phyloP scores from a whole-genome alignment of 352 stramenopile species.

The Phytopythium kandeliae region DNA sequence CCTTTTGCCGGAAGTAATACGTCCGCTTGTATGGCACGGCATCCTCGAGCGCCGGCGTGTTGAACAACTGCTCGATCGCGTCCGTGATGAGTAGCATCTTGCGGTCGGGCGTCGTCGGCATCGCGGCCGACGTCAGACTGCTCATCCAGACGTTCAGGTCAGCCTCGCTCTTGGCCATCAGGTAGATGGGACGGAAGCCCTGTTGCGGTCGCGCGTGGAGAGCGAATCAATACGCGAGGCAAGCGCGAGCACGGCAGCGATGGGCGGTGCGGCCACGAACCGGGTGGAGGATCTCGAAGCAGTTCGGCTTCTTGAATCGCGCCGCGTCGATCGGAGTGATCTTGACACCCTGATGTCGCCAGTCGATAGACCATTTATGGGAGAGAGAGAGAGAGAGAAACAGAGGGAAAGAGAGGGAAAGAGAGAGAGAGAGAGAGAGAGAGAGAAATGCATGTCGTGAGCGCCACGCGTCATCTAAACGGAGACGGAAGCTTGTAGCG shows the following conservation, averaged over 20 bases:
- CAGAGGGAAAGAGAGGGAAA: too few relatives aligned
- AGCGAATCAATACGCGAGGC: background rate
- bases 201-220: constrained; percentile 10
- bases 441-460: too few relatives aligned
- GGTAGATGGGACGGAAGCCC: constrained; percentile 74
- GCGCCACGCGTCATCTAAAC: too few relatives aligned
- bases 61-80: constrained; percentile 64
- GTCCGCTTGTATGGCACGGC: constrained; percentile 77
- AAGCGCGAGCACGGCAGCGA: background rate
- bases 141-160: constrained; percentile 84
- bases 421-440: too few relatives aligned
- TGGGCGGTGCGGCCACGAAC: constrained; percentile 22
- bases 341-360: constrained; percentile 35
- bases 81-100: constrained; percentile 60
- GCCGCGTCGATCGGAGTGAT: constrained; percentile 72
- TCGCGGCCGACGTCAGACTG: constrained; percentile 73
- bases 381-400: too few relatives aligned
- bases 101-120: constrained; percentile 62
- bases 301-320: constrained; percentile 83
- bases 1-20: constrained; percentile 82
- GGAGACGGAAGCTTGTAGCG: background rate
- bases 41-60: constrained; percentile 74
- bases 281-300: constrained; percentile 82
- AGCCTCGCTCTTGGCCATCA: constrained; percentile 83
- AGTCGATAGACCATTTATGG: too few relatives aligned